Conservation (phyloP, 768 basidiomycete species). For the Coprinopsis strossmayeri region DNA sequence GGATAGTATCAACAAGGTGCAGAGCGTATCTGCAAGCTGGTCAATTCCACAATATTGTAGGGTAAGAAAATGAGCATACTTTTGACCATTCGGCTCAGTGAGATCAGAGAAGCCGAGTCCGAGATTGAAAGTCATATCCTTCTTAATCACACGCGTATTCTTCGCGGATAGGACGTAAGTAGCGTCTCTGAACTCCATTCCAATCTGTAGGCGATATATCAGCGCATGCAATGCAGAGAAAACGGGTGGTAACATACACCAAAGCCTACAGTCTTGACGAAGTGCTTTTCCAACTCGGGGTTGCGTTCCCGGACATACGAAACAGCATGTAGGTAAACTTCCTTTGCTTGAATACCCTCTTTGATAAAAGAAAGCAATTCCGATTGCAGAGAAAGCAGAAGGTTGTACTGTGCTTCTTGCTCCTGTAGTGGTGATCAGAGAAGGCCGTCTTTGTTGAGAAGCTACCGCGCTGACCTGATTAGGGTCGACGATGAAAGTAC, state of each 20-base stretch:
- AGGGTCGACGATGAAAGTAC: constrained; percentile 95
- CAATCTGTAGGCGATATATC: constrained; percentile 51
- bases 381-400: constrained; percentile 71
- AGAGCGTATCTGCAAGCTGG: constrained; percentile 66
- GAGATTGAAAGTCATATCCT: constrained; percentile 84
- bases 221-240: not conserved
- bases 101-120: constrained; percentile 83
- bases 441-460: not conserved
- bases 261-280: constrained; percentile 88
- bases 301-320: constrained; percentile 69
- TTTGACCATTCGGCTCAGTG: constrained; percentile 68
- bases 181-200: constrained; percentile 91
- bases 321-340: constrained; percentile 75
- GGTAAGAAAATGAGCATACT: constrained; percentile 33
- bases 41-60: constrained; percentile 4
- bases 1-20: constrained; percentile 84
- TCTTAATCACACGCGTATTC: constrained; percentile 61
- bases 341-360: constrained; percentile 69
- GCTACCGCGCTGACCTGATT: constrained; percentile 60
- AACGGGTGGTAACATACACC: constrained; percentile 45
- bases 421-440: constrained; percentile 42
- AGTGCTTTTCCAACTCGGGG: constrained; percentile 75
- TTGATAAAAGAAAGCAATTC: constrained; percentile 73
- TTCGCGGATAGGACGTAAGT: constrained; percentile 78
- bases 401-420: constrained; percentile 84